Base-by-base conservation (phyloP, 768 basidiomycete genomes). In the Mycena crocata region DNA sequence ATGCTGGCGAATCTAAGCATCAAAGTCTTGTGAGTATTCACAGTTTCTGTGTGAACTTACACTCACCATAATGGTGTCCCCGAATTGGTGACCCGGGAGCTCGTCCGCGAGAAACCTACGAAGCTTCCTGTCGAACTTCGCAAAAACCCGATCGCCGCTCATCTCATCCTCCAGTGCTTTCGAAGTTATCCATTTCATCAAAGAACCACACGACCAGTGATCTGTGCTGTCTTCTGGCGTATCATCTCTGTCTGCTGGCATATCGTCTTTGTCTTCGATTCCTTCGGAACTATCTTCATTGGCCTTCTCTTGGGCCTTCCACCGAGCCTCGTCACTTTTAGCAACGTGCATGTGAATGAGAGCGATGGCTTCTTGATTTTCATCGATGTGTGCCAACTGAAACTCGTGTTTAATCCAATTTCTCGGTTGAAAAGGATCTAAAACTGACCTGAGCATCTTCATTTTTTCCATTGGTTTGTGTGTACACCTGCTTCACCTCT, bases 1-100 rank as follows among this genome's bases (percentile, higher is more conserved):
- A 68, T 71, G 73, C 15, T 24, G 40, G 44, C 62, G 56, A n/a
- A 76, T 62, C 75, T 77, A 64, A 46, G 34, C 28, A 45, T 26
- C 52, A 37, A 13, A n/a, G n/a, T n/a, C n/a, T n/a, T n/a, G n/a
- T n/a, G n/a, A n/a, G 10, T 26, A 39, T 52, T 19, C 3, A 8
- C 24, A 30, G 26, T 31, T 8, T 32, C 14, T n/a, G 32, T 26
- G 8, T 32, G 30, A 50, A 10, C 30, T 13, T 24, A 21, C 19
- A 46, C 57, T 45, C 31, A 58, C 57, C 42, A 39, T 45, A 45
- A 58, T 46, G n/a, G 57, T 58, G 31, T 58, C 57, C 32, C 57
- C 57, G 23, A 58, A 58, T 12, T 17, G 30, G 7, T 5, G 6
- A 31, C 35, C 57, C 30, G 44, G n/a, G 7, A 39, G 26, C 26